phyloP scores from a whole-genome alignment of 2,329 filamentous ascomycete genomes.

The Alternaria triticina region DNA sequence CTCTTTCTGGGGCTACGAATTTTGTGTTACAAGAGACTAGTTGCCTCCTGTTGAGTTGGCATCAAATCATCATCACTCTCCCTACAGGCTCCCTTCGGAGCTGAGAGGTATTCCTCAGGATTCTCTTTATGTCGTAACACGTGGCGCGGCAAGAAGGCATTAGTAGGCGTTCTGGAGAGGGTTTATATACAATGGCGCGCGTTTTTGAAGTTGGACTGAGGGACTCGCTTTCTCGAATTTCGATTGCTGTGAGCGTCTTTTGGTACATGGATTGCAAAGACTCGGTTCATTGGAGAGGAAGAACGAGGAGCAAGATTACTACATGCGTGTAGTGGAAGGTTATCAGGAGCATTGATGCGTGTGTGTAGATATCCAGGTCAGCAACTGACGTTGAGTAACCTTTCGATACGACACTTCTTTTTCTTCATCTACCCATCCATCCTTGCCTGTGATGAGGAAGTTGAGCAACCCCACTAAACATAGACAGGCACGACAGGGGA shows the following conservation, averaged over 20 bases:
- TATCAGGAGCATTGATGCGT: neutral
- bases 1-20: neutral
- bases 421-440: neutral
- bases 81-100: neutral
- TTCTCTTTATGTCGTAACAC: neutral
- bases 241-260: neutral
- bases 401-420: neutral
- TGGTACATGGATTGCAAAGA: neutral
- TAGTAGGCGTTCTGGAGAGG: conserved; percentile 4
- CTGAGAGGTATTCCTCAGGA: neutral
- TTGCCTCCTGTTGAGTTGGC: neutral
- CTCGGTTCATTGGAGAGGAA: neutral
- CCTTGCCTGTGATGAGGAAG: neutral
- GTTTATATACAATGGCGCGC: neutral
- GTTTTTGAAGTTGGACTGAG: neutral
- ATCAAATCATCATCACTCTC: neutral
- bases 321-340: neutral
- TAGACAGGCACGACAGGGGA: neutral
- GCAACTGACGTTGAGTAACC: conserved; percentile 2
- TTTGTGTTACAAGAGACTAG: neutral
- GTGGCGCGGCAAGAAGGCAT: neutral
- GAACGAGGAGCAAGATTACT: neutral
- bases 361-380: conserved; percentile 21
- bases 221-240: neutral
- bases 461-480: neutral